These are phyloP conservation scores for Apiospora phragmitis DNA, from an alignment of 2,329 filamentous ascomycete genomes.

Conservation along the genomic window DNA sequence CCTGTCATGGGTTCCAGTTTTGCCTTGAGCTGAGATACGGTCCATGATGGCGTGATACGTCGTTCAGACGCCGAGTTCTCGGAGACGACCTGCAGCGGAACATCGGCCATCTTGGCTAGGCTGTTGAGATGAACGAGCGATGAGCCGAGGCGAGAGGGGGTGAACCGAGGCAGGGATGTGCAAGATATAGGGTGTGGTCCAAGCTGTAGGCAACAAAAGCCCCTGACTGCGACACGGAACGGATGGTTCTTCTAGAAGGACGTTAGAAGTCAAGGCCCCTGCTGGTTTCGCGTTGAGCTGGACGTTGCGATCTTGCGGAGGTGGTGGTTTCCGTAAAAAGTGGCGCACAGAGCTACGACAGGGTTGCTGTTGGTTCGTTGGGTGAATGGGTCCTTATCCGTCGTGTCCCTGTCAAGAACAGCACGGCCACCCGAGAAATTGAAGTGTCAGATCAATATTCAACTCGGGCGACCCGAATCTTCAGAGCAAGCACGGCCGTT, in stretches of 20 bases:
- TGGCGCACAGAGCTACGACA: conserved; percentile 1
- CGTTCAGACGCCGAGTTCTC: conserved; percentile 82
- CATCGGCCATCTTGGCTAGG: conserved; percentile 61
- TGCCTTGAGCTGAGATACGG: conserved; percentile 76
- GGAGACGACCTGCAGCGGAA: conserved; percentile 74
- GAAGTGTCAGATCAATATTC: not conserved
- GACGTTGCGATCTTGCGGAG: conserved; percentile 6
- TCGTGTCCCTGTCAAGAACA: not conserved
- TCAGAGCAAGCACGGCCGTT: not conserved
- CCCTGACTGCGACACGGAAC: conserved; percentile 11
- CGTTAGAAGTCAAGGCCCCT: conserved; percentile 7
- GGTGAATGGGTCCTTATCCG: not conserved
- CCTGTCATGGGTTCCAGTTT: conserved; percentile 94
- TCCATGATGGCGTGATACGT: conserved; percentile 90
- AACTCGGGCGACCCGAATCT: not conserved
- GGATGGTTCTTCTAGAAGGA: not conserved
- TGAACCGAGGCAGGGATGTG: not conserved
- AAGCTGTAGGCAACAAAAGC: not conserved
- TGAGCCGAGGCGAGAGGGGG: not conserved
- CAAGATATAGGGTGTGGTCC: conserved; percentile 8
- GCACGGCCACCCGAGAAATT: not conserved
- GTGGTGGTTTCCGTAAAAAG: conserved; percentile 6
- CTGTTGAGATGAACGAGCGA: conserved; percentile 12
- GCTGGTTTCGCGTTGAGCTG: conserved; percentile 11
- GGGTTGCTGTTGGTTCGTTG: not conserved